Percentiles rank a stretch among this genome's conserved stretches.
phyloP scores from a whole-genome alignment of 2,329 filamentous ascomycete species.

The Hortaea werneckii region DNA sequence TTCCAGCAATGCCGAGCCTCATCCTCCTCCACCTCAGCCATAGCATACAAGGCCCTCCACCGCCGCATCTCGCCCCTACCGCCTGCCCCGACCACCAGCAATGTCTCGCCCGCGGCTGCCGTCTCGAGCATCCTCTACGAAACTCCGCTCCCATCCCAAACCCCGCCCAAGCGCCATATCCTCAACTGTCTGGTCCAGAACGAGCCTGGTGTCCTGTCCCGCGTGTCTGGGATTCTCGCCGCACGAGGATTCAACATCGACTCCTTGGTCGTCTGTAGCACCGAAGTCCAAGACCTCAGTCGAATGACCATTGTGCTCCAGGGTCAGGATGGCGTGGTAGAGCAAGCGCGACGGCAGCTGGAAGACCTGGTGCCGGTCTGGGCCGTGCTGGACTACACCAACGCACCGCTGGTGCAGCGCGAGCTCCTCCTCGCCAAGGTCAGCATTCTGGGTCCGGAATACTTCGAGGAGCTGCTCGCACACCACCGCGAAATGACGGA shows the following conservation, averaged over 20 bases:
- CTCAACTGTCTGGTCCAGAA: constrained; percentile 99
- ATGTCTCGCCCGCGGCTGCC: constrained; percentile 81
- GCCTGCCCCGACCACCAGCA: constrained; percentile 56
- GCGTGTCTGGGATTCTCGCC: constrained; percentile 90
- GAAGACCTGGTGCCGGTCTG: constrained; percentile 96
- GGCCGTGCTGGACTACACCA: constrained; percentile 95
- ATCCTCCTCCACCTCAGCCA: constrained; percentile 73
- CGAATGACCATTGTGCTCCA: constrained; percentile 98
- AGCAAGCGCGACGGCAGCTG: constrained; percentile 89
- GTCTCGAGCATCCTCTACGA: constrained; percentile 99
- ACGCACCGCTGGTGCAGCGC: constrained; percentile 84
- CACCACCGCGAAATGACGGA: constrained; percentile 87
- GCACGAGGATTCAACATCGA: constrained; percentile 99
- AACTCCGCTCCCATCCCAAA: constrained; percentile 73
- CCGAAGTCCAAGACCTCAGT: constrained; percentile 89
- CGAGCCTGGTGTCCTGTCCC: constrained; percentile 92
- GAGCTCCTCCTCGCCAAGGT: constrained; percentile 93
- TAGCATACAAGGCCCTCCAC: constrained; percentile 95
- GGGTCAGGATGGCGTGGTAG: constrained; percentile 91
- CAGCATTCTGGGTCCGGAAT: constrained; percentile 92
- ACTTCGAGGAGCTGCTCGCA: constrained; percentile 91
- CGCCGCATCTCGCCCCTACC: constrained; percentile 80
- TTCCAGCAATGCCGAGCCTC: constrained; percentile 6
- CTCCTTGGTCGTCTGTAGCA: constrained; percentile 93
- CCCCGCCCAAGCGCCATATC: constrained; percentile 85